Evolutionary conservation across 768 basidiomycete genomes (phyloP).

Genomic region (Boletus patriciae): DNA sequence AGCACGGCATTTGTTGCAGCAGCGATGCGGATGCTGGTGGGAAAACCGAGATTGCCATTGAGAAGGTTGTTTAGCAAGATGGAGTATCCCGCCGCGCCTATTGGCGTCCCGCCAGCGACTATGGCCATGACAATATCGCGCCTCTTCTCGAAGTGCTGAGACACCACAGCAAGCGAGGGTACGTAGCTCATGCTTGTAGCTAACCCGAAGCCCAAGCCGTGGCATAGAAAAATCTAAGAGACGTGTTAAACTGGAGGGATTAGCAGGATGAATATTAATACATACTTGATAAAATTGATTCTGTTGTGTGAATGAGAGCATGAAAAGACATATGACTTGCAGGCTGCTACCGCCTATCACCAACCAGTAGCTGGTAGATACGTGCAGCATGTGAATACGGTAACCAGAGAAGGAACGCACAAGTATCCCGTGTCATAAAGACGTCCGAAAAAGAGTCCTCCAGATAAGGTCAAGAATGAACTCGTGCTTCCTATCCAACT

Average conservation of each 20-base stretch:
- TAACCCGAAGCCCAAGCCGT: conserved; percentile 47
- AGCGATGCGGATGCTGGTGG: conserved; percentile 45
- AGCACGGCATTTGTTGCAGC: conserved; percentile 42
- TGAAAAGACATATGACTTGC: conserved; percentile 42
- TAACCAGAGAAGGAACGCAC: conserved; percentile 24
- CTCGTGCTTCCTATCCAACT: conserved; percentile 53
- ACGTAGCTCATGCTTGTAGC: conserved; percentile 37
- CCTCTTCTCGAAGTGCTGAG: conserved; percentile 44
- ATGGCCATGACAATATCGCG: conserved; percentile 45
- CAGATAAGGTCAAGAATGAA: conserved; percentile 43
- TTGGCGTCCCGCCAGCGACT: conserved; percentile 38
- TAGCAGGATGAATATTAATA: conserved; percentile 16
- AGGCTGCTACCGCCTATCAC: conserved; percentile 46
- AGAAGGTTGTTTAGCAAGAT: conserved; percentile 31
- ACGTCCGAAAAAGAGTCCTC: conserved; percentile 49
- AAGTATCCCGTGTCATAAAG: conserved; percentile 54
- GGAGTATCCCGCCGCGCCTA: conserved; percentile 25
- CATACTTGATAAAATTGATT: conserved; percentile 38
- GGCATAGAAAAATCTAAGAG: conserved; percentile 37
- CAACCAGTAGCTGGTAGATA: conserved; percentile 38
- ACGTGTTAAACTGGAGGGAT: conserved; percentile 22
- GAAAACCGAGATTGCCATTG: conserved; percentile 34
- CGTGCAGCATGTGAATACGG: not conserved
- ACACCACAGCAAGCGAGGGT: conserved; percentile 47
- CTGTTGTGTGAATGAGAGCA: conserved; percentile 43